Evolutionary conservation across 441 rosid species (phyloP).

Genomic region (Omphalea diandra): DNA sequence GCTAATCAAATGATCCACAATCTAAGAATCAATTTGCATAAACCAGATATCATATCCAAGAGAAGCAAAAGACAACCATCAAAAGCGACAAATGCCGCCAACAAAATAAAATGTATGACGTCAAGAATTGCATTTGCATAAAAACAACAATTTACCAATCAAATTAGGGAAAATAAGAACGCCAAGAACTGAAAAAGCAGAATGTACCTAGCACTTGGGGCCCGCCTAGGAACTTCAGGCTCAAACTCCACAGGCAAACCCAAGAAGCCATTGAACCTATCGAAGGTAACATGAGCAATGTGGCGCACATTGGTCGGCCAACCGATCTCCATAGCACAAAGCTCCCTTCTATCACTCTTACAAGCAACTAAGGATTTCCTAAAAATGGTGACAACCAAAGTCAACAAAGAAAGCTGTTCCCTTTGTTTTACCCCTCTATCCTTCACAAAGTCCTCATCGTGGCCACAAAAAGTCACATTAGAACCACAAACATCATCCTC

Average conservation of each 20-base stretch:
- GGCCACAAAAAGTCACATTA: slow-evolving; percentile 19
- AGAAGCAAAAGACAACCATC: too few relatives aligned
- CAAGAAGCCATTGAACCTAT: slow-evolving; percentile 81
- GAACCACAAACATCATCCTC: slow-evolving; percentile 34
- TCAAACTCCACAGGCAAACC: slow-evolving; percentile 85
- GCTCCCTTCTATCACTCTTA: slow-evolving; percentile 60
- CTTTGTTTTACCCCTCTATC: slow-evolving; percentile 27
- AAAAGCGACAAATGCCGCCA: too few relatives aligned
- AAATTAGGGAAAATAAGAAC: neutral
- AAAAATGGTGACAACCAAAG: slow-evolving; percentile 61
- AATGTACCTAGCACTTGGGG: slow-evolving; percentile 86
- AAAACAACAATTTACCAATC: neutral
- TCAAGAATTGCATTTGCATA: slow-evolving; percentile 1
- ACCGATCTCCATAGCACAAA: slow-evolving; percentile 76
- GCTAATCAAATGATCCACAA: neutral
- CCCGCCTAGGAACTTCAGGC: slow-evolving; percentile 70
- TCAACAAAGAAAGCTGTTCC: slow-evolving; percentile 71
- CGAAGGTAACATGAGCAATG: slow-evolving; percentile 81
- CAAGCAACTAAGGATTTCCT: slow-evolving; percentile 75
- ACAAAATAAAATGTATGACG: too few relatives aligned
- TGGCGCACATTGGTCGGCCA: slow-evolving; percentile 78
- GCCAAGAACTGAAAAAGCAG: neutral
- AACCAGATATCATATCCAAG: too few relatives aligned
- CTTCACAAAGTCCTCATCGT: slow-evolving; percentile 27
- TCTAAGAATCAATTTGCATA: neutral